A percentile compares a stretch with the other conserved stretches of the same genome.
Conservation (phyloP, 169 alveolate species). For the Eimeria tenella region DNA sequence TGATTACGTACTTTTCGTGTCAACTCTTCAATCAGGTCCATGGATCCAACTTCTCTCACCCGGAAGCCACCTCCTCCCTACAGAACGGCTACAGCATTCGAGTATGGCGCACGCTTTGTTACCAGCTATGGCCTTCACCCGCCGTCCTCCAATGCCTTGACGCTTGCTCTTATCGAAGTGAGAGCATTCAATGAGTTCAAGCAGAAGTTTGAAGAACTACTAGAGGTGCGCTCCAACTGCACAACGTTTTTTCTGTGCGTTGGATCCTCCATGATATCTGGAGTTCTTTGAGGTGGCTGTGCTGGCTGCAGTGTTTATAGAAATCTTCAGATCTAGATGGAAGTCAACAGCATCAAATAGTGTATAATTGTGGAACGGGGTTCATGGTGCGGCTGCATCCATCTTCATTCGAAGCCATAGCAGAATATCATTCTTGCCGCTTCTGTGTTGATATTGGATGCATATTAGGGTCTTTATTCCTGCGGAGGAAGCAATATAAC, state of each 20-base stretch:
- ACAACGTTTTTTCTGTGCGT: neutral
- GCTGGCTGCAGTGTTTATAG: neutral
- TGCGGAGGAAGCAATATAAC: conserved; percentile 84
- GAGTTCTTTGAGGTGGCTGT: too few relatives aligned
- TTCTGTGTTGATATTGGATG: neutral
- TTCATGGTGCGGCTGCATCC: too few relatives aligned
- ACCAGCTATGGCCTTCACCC: conserved; percentile 80
- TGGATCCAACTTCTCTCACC: conserved; percentile 58
- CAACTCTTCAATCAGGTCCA: conserved; percentile 25
- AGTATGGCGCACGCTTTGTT: conserved; percentile 80
- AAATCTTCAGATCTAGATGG: neutral
- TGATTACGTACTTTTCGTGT: neutral
- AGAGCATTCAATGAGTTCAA: conserved; percentile 80
- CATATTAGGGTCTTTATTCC: conserved; percentile 68
- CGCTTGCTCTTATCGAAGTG: conserved; percentile 82
- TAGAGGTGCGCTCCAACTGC: conserved; percentile 49
- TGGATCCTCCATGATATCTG: too few relatives aligned
- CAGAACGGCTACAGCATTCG: conserved; percentile 82
- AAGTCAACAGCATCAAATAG: neutral
- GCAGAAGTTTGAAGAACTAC: conserved; percentile 80
- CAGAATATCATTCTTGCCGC: neutral
- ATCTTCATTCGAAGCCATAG: too few relatives aligned
- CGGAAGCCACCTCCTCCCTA: conserved; percentile 67
- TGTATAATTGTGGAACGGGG: too few relatives aligned
- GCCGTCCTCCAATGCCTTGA: conserved; percentile 81